Percentiles rank a stretch among this genome's conserved stretches.
These are phyloP conservation scores for Cnidoscolus chayamansa DNA, from an alignment of 441 rosid species.

Conservation along the genomic window DNA sequence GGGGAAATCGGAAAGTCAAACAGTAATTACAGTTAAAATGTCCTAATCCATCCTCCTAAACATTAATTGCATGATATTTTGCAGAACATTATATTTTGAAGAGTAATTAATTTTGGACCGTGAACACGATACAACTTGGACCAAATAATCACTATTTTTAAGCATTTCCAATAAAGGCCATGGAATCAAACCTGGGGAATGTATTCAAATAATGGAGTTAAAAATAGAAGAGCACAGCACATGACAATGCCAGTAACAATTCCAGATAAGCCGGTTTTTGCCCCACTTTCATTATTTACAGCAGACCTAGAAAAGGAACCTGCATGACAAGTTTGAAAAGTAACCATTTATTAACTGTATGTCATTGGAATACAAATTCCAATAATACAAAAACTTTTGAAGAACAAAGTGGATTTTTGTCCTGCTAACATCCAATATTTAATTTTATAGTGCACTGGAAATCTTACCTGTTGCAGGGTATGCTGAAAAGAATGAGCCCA, in stretches of 20 bases:
- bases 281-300: conserved; percentile 93
- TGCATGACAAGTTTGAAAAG: conserved; percentile 31
- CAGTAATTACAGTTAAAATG: neutral
- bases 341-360: neutral
- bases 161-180: neutral
- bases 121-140: neutral
- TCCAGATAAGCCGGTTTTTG: conserved; percentile 88
- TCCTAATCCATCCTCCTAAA: neutral
- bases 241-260: conserved; percentile 75
- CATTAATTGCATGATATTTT: conserved; percentile 4
- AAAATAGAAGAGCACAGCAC: conserved; percentile 82
- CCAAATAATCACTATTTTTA: neutral
- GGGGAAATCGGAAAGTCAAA: neutral
- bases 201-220: conserved; percentile 75
- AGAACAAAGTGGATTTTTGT: neutral
- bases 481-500: conserved; percentile 78
- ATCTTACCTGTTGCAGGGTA: conserved; percentile 84
- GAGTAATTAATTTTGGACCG: too few relatives aligned
- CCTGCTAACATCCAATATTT: conserved; percentile 12
- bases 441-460: conserved; percentile 18
- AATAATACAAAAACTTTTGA: neutral
- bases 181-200: conserved; percentile 76
- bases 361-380: neutral
- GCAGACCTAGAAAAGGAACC: conserved; percentile 99
- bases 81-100: too few relatives aligned